A percentile compares a stretch with the other conserved stretches of the same genome.
These are phyloP conservation scores for Simplicillium aogashimaense DNA, from an alignment of 2,329 filamentous ascomycete genomes.

Conservation along the genomic window DNA sequence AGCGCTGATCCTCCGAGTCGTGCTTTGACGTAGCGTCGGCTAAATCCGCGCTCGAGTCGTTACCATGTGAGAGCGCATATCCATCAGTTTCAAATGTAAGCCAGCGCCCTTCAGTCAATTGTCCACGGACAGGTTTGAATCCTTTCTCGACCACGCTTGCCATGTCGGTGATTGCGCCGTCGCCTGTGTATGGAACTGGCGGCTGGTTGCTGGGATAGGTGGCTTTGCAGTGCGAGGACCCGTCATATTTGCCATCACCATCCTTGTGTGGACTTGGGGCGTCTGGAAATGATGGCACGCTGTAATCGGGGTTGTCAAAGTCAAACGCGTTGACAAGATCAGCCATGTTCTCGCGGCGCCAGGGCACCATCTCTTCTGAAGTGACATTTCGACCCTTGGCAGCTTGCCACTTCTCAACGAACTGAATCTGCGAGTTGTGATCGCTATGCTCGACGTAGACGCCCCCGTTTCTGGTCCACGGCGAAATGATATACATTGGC, in stretches of 20 bases:
- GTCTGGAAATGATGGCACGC: slow-evolving; percentile 33
- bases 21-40: slow-evolving; percentile 22
- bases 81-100: slow-evolving; percentile 37
- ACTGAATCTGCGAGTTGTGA: slow-evolving; percentile 45
- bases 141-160: slow-evolving; percentile 36
- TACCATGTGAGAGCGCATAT: slow-evolving; percentile 23
- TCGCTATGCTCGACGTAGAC: slow-evolving; percentile 45
- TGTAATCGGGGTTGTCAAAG: slow-evolving; percentile 39
- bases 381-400: slow-evolving; percentile 27
- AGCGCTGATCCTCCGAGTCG: slow-evolving; percentile 31
- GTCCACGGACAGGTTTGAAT: slow-evolving; percentile 40
- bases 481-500: slow-evolving; percentile 45
- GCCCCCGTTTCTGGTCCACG: slow-evolving; percentile 41
- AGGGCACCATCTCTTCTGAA: slow-evolving; percentile 17
- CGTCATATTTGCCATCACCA: slow-evolving; percentile 30
- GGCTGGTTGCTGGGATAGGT: slow-evolving; percentile 24
- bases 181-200: slow-evolving; percentile 33
- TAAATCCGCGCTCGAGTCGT: slow-evolving; percentile 9
- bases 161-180: slow-evolving; percentile 22
- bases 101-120: slow-evolving; percentile 44
- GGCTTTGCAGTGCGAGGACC: slow-evolving; percentile 21
- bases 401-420: slow-evolving; percentile 37
- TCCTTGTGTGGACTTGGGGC: slow-evolving; percentile 31
- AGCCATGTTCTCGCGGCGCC: slow-evolving; percentile 22
- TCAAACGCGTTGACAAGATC: slow-evolving; percentile 27